A percentile compares a stretch with the other conserved stretches of the same genome.
phyloP scores from a whole-genome alignment of 352 stramenopile species.

The Phytophthora sansomeana region DNA sequence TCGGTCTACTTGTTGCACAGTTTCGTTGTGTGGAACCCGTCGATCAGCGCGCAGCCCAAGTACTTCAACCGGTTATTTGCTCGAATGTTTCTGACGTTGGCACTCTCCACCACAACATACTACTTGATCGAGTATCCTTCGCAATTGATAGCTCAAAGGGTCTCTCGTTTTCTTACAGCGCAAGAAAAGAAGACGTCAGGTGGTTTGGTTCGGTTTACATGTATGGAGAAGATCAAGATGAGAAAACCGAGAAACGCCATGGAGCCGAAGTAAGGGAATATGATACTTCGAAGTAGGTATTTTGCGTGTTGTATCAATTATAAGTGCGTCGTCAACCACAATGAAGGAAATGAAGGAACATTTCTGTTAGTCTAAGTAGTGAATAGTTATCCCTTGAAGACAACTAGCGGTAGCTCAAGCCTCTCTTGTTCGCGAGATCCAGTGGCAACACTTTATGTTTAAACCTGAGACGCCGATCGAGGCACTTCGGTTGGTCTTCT shows the following conservation, averaged over 20 bases:
- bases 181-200: constrained; percentile 10
- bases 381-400: no score
- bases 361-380: no score
- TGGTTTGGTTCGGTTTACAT: constrained; percentile 20
- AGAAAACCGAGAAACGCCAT: constrained; percentile 15
- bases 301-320: background rate
- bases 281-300: background rate
- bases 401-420: no score
- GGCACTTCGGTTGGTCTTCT: no score
- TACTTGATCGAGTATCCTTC: constrained; percentile 58
- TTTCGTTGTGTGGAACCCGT: constrained; percentile 45
- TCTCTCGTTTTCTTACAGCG: constrained; percentile 39
- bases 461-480: no score
- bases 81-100: constrained; percentile 38
- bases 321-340: background rate
- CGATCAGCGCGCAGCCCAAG: constrained; percentile 30
- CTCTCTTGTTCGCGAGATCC: no score
- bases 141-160: constrained; percentile 45
- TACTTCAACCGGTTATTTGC: constrained; percentile 51
- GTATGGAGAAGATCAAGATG: constrained; percentile 19
- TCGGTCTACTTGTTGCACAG: constrained; percentile 59
- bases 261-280: constrained; percentile 2
- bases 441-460: no score
- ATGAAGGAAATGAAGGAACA: background rate
- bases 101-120: constrained; percentile 45